Base-by-base conservation (phyloP, 2,329 filamentous ascomycete genomes). In the Stachybotrys elegans region DNA sequence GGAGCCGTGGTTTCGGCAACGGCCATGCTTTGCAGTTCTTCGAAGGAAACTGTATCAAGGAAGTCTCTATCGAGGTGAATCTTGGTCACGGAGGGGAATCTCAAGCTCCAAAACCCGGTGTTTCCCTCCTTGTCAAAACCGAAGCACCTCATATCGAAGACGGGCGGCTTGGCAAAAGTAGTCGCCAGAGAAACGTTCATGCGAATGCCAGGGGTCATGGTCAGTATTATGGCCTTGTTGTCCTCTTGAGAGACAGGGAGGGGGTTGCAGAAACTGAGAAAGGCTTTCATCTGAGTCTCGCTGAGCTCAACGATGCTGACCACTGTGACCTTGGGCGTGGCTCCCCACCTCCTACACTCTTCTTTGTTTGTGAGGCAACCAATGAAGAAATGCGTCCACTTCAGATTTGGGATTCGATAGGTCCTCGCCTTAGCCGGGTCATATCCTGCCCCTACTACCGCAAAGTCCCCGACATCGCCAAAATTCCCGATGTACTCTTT, bases 381-480 rank as follows among this genome's bases (percentile, higher is more conserved):
- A 14, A 95, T 65, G 55, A 86, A 83, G 56, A 94, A 95, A 41
- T 87, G 81, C 4, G 88, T 95, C 84, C 85, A 95, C 43, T 76
- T 74, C 35, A 87, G 57, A 16, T 73, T 70, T 6, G 70, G 68
- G 3, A 83, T 61, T 5, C 68, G 63, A 39, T 79, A 75, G 7
- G 72, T 68, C 37, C 71, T 72, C 7, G 83, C 85, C 48, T 81
- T 78, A 40, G 73, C 68, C 4, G 84, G 67, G 51, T 89, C 78
- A 53, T 85, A 90, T 16, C 80, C 79, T 6, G 81, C 90, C 1
- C 88, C 90, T 4, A 95, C 69, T 2, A 92, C 74, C 2, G 86
- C 83, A 57, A 95, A 87, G 60, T 95, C 91, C 9, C 86, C 86
- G 22, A 89, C 80, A 48, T 94, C 90, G 1, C 89, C 88, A 58